Evolutionary conservation across 2,329 filamentous ascomycete genomes (phyloP), one percentile per base, ranked within the genome.

Genomic region (Aspergillus ibericus): DNA sequence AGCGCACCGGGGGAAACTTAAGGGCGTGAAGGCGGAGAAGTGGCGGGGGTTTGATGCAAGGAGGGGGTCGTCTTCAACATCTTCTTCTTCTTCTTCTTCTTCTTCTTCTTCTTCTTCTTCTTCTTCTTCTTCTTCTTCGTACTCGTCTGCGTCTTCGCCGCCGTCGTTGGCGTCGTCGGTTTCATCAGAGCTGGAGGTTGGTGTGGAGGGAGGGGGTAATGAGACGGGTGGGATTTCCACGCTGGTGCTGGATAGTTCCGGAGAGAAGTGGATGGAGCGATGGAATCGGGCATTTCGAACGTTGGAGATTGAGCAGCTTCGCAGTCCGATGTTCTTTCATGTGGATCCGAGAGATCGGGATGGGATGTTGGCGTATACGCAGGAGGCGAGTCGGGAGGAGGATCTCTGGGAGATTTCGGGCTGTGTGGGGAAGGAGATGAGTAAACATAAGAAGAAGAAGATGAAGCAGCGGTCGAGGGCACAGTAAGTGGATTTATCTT

Each of bases 281-380:
- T 93, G 90, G 90, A 85, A 89, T 46, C 77, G 80, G 13, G 81
- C 89, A 3, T 93, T 93, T 74, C 78, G 81, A 32, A 83, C 82
- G 2, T 85, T 91, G 46, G 83, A 87, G 50, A 93, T 93, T 48
- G 80, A 83, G 1, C 85, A 92, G 66, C 77, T 95, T 38, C 82
- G 90, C 15, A 92, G 89, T 64, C 90, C 89, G 0, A 90, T 93
- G 88, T 89, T 93, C 68, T 93, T 92, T 77, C 90, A 95, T 68
- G 81, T 91, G 13, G 90, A 93, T 68, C 90, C 90, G 0, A 80
- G 83, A 1, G 90, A 93, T 72, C 81, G 89, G 1, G 90, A 93
- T 75, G 87, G 87, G 0, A 76, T 93, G 66, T 76, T 93, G 20
- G 87, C 86, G 1, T 90, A 88, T 73, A 83, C 88, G 0, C 86